phyloP scores from a whole-genome alignment of 495 filamentous ascomycete genomes.

The Penicillium verhagenii region DNA sequence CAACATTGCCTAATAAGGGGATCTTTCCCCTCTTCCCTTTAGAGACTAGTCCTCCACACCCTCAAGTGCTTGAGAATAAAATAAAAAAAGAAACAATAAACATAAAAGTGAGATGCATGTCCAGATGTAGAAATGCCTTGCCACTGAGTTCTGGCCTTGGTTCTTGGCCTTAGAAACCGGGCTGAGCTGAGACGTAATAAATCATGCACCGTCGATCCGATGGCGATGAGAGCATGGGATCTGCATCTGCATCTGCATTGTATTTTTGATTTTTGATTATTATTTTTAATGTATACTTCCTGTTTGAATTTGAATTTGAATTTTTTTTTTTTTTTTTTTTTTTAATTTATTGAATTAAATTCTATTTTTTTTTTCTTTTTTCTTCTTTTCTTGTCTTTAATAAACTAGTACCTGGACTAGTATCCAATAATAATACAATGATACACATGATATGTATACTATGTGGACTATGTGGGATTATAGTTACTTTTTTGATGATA shows the following conservation, averaged over 20 bases:
- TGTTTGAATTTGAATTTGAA: too few species aligned
- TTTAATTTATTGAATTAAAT: background rate
- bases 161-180: constrained; percentile 13
- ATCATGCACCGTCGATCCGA: constrained; percentile 28
- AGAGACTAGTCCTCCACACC: background rate
- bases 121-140: background rate
- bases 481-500: too few species aligned
- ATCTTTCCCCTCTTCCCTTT: background rate
- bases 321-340: too few species aligned
- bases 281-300: background rate
- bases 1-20: too few species aligned
- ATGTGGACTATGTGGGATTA: background rate
- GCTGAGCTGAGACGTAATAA: constrained; percentile 28
- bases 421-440: background rate
- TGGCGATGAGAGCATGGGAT: constrained; percentile 14
- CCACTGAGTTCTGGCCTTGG: background rate
- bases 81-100: too few species aligned
- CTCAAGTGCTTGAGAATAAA: too few species aligned
- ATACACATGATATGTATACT: background rate
- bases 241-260: constrained; percentile 8
- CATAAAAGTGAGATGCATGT: background rate
- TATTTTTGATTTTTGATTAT: background rate
- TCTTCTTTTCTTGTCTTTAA: background rate
- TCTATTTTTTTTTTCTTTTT: too few species aligned
- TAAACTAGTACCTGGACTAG: background rate